phyloP scores from a whole-genome alignment of 805 yeast species.

The Metschnikowia koreensis region DNA sequence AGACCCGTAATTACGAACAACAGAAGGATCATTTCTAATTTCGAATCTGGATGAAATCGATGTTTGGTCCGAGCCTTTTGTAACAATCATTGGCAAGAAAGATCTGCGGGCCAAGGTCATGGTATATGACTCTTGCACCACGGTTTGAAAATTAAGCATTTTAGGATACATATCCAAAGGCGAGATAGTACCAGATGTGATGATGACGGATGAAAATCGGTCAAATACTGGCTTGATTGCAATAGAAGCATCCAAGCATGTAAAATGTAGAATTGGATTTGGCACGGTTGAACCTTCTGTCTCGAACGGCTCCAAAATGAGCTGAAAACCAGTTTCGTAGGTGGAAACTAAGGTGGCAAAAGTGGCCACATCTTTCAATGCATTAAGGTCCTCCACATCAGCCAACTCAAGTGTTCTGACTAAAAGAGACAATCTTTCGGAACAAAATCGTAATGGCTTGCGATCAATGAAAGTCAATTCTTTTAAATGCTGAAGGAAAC shows the following conservation, averaged over 20 bases:
- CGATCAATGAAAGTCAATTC: slow-evolving; percentile 89
- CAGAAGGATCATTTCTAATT: slow-evolving; percentile 96
- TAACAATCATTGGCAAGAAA: slow-evolving; percentile 91
- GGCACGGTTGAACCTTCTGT: slow-evolving; percentile 93
- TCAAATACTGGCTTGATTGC: slow-evolving; percentile 98
- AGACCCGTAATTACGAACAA: slow-evolving; percentile 95
- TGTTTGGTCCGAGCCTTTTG: slow-evolving; percentile 97
- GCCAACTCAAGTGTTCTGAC: slow-evolving; percentile 86
- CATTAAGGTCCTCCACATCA: slow-evolving; percentile 88
- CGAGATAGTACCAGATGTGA: slow-evolving; percentile 96
- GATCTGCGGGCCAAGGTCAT: slow-evolving; percentile 93
- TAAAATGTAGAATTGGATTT: slow-evolving; percentile 88
- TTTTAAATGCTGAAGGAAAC: slow-evolving; percentile 88
- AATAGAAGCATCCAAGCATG: slow-evolving; percentile 95
- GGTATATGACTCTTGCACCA: slow-evolving; percentile 89
- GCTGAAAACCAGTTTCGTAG: slow-evolving; percentile 87
- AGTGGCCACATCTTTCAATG: slow-evolving; percentile 92
- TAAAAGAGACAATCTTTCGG: slow-evolving; percentile 83
- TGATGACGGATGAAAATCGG: slow-evolving; percentile 84
- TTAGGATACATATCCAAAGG: slow-evolving; percentile 98
- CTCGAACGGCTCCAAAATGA: slow-evolving; percentile 94
- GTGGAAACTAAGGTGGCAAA: slow-evolving; percentile 96
- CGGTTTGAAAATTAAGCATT: slow-evolving; percentile 92
- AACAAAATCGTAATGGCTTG: slow-evolving; percentile 88
- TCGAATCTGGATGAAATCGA: slow-evolving; percentile 95